Conservation (phyloP, 2,329 filamentous ascomycete genomes). For the Pseudogymnoascus sp. region DNA sequence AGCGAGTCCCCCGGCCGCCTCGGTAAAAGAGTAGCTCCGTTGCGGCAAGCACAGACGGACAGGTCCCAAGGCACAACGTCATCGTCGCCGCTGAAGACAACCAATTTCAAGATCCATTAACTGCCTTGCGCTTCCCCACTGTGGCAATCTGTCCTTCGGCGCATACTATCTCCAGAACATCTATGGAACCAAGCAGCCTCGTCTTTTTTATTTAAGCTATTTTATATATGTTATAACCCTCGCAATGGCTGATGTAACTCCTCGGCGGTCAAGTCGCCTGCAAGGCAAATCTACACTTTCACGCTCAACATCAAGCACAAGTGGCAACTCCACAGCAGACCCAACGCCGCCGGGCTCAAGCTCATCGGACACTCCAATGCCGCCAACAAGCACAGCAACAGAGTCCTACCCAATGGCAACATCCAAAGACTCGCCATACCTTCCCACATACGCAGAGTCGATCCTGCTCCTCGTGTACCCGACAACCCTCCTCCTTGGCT, state of each 20-base stretch:
- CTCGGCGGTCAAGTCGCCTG: constrained; percentile 24
- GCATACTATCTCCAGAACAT: constrained; percentile 13
- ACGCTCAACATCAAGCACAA: neutral
- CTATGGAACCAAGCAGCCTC: constrained; percentile 10
- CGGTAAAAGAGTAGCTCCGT: neutral
- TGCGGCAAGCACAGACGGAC: neutral
- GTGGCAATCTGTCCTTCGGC: constrained; percentile 18
- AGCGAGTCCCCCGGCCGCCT: neutral
- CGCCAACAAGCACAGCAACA: constrained; percentile 9
- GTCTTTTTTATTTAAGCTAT: constrained; percentile 1
- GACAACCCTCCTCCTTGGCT: constrained; percentile 68
- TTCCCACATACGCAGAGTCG: constrained; percentile 63
- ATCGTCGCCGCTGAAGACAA: constrained; percentile 12
- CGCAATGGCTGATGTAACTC: constrained; percentile 20
- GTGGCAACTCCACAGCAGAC: neutral
- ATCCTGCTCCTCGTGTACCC: constrained; percentile 67
- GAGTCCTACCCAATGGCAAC: constrained; percentile 14
- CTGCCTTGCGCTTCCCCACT: constrained; percentile 2
- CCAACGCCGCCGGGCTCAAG: constrained; percentile 14
- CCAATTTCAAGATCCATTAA: constrained; percentile 3
- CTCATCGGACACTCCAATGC: constrained; percentile 9
- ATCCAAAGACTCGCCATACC: constrained; percentile 43
- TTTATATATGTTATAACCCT: constrained; percentile 21
- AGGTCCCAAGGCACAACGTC: constrained; percentile 16
- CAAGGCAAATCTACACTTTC: constrained; percentile 18